These are phyloP conservation scores for Artomyces pyxidatus DNA, from an alignment of 768 basidiomycete genomes.

Conservation along the genomic window DNA sequence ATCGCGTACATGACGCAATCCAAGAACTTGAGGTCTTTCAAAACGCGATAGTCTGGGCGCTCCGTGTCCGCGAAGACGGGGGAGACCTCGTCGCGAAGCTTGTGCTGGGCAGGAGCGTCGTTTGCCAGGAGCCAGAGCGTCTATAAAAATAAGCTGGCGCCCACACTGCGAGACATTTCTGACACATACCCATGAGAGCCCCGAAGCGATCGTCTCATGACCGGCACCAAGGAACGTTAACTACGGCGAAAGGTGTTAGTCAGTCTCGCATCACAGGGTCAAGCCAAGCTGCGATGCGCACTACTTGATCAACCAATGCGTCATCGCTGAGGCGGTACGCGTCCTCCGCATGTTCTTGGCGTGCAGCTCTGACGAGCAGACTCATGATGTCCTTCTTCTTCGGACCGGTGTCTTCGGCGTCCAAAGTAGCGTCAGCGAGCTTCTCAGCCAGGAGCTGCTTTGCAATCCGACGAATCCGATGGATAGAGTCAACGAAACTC, in stretches of 20 bases:
- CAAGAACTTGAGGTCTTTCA: conserved; percentile 12
- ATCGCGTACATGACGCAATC: conserved; percentile 16
- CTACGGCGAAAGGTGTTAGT: conserved; percentile 7
- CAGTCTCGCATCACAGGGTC: conserved; percentile 2
- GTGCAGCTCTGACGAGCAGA: conserved; percentile 11
- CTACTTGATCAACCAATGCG: conserved; percentile 14
- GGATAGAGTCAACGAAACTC: conserved; percentile 40
- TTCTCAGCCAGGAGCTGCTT: conserved; percentile 49
- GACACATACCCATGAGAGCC: conserved; percentile 23
- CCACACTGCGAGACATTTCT: neutral
- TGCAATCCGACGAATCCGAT: conserved; percentile 32
- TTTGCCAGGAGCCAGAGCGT: conserved; percentile 21
- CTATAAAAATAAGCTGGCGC: conserved; percentile 4
- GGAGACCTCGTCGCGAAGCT: conserved; percentile 27
- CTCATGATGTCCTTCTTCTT: conserved; percentile 15
- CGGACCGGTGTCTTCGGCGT: conserved; percentile 21
- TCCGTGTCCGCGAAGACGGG: conserved; percentile 13
- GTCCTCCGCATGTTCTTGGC: conserved; percentile 1
- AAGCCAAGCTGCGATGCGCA: conserved; percentile 5
- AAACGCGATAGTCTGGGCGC: conserved; percentile 13
- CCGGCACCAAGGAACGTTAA: conserved; percentile 18
- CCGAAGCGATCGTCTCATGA: conserved; percentile 18
- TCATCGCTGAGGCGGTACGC: conserved; percentile 11
- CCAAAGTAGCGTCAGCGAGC: conserved; percentile 32
- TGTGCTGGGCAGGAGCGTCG: conserved; percentile 24